Percentiles rank a stretch among this genome's conserved stretches.
Conservation (phyloP, 371 early-diverging fungal species). For the Mucor racemosus region DNA sequence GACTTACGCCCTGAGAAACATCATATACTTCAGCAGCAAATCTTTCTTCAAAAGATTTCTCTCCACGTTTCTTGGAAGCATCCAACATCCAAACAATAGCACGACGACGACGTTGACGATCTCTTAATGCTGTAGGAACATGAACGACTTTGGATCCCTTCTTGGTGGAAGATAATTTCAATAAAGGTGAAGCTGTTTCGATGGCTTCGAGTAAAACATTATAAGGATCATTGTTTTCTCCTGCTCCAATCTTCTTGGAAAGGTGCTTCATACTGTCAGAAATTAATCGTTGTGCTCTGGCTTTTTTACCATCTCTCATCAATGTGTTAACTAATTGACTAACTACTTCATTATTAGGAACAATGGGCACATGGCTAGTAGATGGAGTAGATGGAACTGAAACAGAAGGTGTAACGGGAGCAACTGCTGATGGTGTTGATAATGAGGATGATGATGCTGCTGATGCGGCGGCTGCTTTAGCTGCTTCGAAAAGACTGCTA, state of each 20-base stretch:
- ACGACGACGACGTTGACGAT: constrained; percentile 79
- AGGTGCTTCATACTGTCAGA: constrained; percentile 74
- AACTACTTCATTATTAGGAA: constrained; percentile 69
- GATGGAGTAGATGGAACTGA: not conserved
- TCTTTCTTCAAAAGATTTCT: constrained; percentile 70
- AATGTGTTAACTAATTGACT: constrained; percentile 83
- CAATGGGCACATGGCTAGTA: constrained; percentile 24
- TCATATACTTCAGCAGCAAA: constrained; percentile 84
- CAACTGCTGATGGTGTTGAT: not conserved
- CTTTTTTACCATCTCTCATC: constrained; percentile 88
- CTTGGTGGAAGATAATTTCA: constrained; percentile 69
- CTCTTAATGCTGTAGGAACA: constrained; percentile 80
- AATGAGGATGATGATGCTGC: not conserved
- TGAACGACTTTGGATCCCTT: constrained; percentile 83
- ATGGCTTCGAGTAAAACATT: constrained; percentile 72
- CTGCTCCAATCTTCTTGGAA: constrained; percentile 61
- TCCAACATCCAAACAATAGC: constrained; percentile 92
- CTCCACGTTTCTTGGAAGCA: constrained; percentile 69
- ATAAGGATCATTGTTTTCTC: constrained; percentile 63
- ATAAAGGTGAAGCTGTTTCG: constrained; percentile 76
- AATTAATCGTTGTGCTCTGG: constrained; percentile 74
- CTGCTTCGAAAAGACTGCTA: not conserved
- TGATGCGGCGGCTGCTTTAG: not conserved
- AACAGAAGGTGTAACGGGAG: constrained; percentile 1
- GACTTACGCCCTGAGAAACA: constrained; percentile 75